Percentiles rank a stretch among this genome's conserved stretches.
These are phyloP conservation scores for Pythium monospermum DNA, from an alignment of 352 stramenopile genomes.

Conservation along the genomic window DNA sequence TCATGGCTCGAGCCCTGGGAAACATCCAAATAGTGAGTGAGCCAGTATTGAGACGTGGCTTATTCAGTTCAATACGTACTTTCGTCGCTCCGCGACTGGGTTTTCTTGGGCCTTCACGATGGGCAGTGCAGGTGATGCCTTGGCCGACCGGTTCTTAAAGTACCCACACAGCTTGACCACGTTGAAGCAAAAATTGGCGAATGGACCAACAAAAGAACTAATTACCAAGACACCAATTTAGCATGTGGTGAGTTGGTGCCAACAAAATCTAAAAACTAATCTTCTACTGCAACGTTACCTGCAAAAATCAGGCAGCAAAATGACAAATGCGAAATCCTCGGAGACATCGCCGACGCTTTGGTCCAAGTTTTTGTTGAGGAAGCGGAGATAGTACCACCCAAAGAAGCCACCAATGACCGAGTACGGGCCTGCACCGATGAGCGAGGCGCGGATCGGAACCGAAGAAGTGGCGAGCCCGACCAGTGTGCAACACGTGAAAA, in stretches of 20 bases:
- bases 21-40: no score
- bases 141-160: constrained; percentile 70
- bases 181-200: constrained; percentile 79
- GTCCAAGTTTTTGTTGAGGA: constrained; percentile 76
- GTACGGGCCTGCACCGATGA: constrained; percentile 70
- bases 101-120: constrained; percentile 57
- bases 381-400: constrained; percentile 84
- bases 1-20: constrained; percentile 77
- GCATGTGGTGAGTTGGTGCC: not conserved
- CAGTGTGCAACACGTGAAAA: constrained; percentile 50
- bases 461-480: constrained; percentile 32
- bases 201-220: constrained; percentile 53
- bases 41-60: no score
- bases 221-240: not conserved
- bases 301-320: constrained; percentile 65
- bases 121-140: constrained; percentile 54
- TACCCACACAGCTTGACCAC: constrained; percentile 82
- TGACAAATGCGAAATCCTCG: constrained; percentile 69
- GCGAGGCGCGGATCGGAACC: constrained; percentile 33
- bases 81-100: constrained; percentile 82
- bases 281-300: no score
- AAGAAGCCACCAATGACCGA: constrained; percentile 73
- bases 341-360: constrained; percentile 67
- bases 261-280: no score
- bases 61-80: constrained; percentile 62